Conservation (phyloP, 2,329 filamentous ascomycete genomes). For the Malbranchea zuffiana region DNA sequence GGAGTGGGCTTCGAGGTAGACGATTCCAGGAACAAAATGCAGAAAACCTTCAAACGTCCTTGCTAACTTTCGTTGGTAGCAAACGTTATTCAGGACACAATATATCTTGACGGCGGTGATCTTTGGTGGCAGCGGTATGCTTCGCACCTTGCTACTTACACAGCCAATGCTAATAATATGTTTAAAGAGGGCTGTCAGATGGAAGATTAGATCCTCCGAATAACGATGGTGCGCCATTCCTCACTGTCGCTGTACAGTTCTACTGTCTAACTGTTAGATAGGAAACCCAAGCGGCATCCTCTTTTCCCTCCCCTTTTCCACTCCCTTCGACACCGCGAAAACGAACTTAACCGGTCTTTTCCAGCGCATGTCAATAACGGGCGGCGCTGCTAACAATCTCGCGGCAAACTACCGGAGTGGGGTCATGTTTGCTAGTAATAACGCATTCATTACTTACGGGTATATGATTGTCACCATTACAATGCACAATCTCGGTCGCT, state of each 20-base stretch:
- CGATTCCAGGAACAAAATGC: background rate
- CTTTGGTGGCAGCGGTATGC: slow-evolving; percentile 42
- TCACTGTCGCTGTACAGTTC: background rate
- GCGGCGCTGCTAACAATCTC: slow-evolving; percentile 40
- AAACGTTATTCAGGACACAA: slow-evolving; percentile 48
- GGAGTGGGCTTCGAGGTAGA: slow-evolving; percentile 37
- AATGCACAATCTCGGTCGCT: background rate
- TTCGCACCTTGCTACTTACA: too few relatives aligned
- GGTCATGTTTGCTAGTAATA: slow-evolving; percentile 53
- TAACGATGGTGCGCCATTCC: slow-evolving; percentile 35
- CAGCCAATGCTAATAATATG: too few relatives aligned
- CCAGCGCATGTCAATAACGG: slow-evolving; percentile 38
- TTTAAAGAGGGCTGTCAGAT: slow-evolving; percentile 37
- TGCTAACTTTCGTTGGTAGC: slow-evolving; percentile 31
- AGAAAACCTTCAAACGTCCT: background rate
- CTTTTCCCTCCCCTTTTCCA: slow-evolving; percentile 49
- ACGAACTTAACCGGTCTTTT: slow-evolving; percentile 47
- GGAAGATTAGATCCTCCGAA: slow-evolving; percentile 25
- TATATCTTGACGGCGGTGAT: slow-evolving; percentile 55
- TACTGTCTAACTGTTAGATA: slow-evolving; percentile 20
- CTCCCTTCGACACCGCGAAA: slow-evolving; percentile 41
- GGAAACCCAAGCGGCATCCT: slow-evolving; percentile 45
- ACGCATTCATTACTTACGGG: slow-evolving; percentile 55
- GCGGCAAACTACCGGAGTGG: slow-evolving; percentile 52
- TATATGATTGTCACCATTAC: slow-evolving; percentile 13